Evolutionary conservation across 2,329 filamentous ascomycete species (phyloP), one percentile per base, ranked within the genome.

Genomic region (Xylogone sp.): DNA sequence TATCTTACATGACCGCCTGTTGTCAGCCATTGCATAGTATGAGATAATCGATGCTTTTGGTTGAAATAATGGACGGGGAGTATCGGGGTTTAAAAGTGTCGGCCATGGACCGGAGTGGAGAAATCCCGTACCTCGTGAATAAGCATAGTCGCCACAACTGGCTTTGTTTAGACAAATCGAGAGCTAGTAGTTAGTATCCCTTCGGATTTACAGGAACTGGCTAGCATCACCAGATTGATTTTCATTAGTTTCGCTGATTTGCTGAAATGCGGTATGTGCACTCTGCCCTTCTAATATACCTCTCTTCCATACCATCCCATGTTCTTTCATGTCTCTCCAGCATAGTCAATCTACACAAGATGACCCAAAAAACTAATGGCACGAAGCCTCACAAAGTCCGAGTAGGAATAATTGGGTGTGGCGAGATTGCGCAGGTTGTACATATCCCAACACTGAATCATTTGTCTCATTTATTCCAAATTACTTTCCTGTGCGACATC

Each of bases 361-460:
- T 31, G 27, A 31, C 27, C 13, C 27, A 31, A 31, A 31, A 8
- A 7, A 31, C 27, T 31, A 31, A 31, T 13, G 27, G 27, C 13
- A 31, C 27, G 13, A 31, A 31, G 13, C 27, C 27, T 31, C 8
- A 31, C 27, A 31, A 13, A 31, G 27, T 59, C 6, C 48, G 55
- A 29, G 54, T 62, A 18, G 58, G 58, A 7, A 45, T 62, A 18
- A 43, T 60, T 4, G 75, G 77, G 5, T 48, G 46, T 21, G 46
- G 46, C 7, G 46, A 48, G 13, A 39, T 48, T 19, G 39, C 46
- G 13, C 46, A 48, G 24, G 46, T 48, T 22, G 71, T 73, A 43
- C 76, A 80, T 58, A 68, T 81, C n/a, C 75, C 76, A 2, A 71
- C 67, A 1, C 62, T 80, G 3, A 61, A 64, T 21, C 63, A 71